Evolutionary conservation across 768 basidiomycete genomes (phyloP), one percentile per base, ranked within the genome.

Genomic region (Russula sp.): DNA sequence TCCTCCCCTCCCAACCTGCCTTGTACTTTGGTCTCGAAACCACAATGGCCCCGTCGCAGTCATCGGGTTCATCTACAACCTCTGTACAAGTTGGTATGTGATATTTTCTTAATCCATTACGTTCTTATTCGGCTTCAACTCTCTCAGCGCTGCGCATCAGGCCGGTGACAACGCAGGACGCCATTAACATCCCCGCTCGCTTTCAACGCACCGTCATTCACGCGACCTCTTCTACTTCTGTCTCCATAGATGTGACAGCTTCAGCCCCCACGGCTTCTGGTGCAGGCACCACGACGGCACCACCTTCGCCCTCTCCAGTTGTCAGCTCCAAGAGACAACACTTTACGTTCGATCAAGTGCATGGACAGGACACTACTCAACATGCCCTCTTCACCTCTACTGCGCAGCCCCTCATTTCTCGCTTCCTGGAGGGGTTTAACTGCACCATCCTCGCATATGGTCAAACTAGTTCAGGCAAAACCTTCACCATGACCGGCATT

Each of bases 371-470:
- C 34, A 85, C 90, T 40, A 88, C 86, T 0, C 97, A 99, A 73
- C 83, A 88, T 75, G 83, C 86, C 34, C 82, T 98, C 68, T 99
- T 92, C 75, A 87, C 86, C 35, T 81, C 82, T 6, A 95, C 94
- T 42, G 89, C 92, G 22, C 82, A 87, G 50, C 91, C 91, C 11
- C 87, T 96, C 71, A 81, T 95, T 65, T 82, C 86, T 34, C 88
- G 91, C 68, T 96, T 96, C 73, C 72, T 93, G 35, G 91, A 94
- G 70, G 96, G 96, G 5, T 94, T 94, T 75, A 99, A 99, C 77
- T 96, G 95, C 66, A 99, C 97, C 11, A 89, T 98, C 59, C 84
- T 99, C 67, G 97, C 97, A 55, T 99, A 99, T 75, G 96, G 96
- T 42, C 96, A 98, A 74, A 98, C 96, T 2, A 91, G 90, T 68